Base-by-base conservation (phyloP, 2,329 filamentous ascomycete genomes). In the Colletotrichum cuscutae region DNA sequence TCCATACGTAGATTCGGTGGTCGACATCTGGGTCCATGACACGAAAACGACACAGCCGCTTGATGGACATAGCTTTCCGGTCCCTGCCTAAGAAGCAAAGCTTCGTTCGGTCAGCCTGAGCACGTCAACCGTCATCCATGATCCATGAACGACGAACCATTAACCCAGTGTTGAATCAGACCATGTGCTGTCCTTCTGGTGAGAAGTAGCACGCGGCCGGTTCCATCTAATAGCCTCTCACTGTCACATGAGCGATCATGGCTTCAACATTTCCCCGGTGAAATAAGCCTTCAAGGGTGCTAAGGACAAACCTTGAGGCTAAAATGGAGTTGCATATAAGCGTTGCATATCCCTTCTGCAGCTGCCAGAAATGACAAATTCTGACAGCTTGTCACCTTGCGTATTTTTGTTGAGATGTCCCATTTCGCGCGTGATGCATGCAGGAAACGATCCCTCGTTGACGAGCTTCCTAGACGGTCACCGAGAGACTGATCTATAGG, bases 351-450 rank as follows among this genome's bases (percentile, higher is more conserved):
- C 58, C 62, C 57, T 11, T 49, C 46, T 37, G 49, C 64, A 49
- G n/a, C 30, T 65, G 35, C 30, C 58, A 59, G n/a, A 42, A 68
- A 68, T 68, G 53, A 63, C 65, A 63, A 68, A 72, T 68, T 24
- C 22, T 28, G 24, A 28, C 49, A 57, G 28, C 6, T 1, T 28
- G 49, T 37, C 49, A 61, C n/a, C 19, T 5, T 28, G 49, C 37
- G 54, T 42, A 19, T 24, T 26, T 24, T 49, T 22, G 59, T 61
- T 37, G 37, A 32, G 15, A 5, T 5, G 3, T 4, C 13, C 32
- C 8, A 24, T 8, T n/a, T 11, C 22, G 32, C 13, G 22, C 26
- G 26, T 11, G 15, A 68, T 35, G 49, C 49, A 42, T 19, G 19
- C 12, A 53, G 42, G 22, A 5, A 22, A 19, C 26, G 28, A 46